Evolutionary conservation across 1,284 basidiomycete genomes (phyloP).

Genomic region (Hymenochaete sp.): DNA sequence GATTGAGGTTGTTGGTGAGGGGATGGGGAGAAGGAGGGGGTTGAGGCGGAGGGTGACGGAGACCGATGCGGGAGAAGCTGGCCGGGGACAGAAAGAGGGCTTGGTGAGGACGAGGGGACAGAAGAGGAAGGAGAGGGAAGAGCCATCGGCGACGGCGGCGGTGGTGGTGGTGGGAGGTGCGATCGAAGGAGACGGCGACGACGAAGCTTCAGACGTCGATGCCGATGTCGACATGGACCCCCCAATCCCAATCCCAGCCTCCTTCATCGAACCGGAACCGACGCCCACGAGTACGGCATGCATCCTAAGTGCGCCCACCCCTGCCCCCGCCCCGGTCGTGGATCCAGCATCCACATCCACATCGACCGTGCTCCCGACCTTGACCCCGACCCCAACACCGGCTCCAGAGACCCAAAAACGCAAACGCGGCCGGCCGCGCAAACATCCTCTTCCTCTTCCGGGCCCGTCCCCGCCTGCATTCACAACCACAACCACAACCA

Average conservation of each 20-base stretch:
- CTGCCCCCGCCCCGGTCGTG: background rate
- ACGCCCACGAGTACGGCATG: background rate
- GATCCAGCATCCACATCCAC: background rate
- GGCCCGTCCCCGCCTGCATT: background rate
- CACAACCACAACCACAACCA: background rate
- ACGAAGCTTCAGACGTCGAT: background rate
- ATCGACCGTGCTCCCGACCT: background rate
- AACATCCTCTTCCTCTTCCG: background rate
- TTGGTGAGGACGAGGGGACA: background rate
- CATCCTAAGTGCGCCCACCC: background rate
- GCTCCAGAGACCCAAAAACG: conserved; percentile 2
- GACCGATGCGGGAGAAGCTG: background rate
- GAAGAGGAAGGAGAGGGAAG: background rate
- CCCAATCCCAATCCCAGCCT: too few species aligned
- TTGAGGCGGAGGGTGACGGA: background rate
- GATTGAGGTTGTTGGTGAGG: background rate
- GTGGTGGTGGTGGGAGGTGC: background rate
- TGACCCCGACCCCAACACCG: background rate
- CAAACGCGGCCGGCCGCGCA: conserved; percentile 1
- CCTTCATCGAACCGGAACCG: too few species aligned
- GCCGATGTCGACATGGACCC: background rate
- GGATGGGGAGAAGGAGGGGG: background rate
- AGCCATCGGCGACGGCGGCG: too few species aligned
- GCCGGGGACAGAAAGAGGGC: background rate
- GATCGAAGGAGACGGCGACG: background rate